Evolutionary conservation across 495 filamentous ascomycete species (phyloP), one percentile per base, ranked within the genome.

Genomic region (Penicillium desertorum): DNA sequence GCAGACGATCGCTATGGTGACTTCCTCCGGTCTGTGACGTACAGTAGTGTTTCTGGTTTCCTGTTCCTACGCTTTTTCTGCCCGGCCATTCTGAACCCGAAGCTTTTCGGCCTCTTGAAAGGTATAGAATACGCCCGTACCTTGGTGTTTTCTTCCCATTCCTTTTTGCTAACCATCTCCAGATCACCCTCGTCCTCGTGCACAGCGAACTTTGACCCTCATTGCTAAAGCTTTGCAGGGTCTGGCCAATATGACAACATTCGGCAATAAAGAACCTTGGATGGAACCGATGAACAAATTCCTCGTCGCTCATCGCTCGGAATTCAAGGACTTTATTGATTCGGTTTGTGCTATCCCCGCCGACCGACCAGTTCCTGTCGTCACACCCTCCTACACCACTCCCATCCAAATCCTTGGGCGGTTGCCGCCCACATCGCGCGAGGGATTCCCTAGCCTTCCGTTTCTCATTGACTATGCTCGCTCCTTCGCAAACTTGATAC

Each of bases 1-100:
- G 92, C 94, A 12, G 94, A 97, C 69, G 94, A 98, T 71, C 86
- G 92, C 25, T 99, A 97, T 74, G 94, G 94, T n/a, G 92, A 96
- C 65, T 94, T 94, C 64, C 76, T 96, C 37, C 85, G 90, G 17
- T 93, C 88, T n/a, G 92, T 97, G 34, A 86, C 86, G 23, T 99
- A 98, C 70, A 96, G 91, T 57, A 95, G 91, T 67, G 92, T 99
- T 30, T 96, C 92, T 56, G 94, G 94, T 3, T 99, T 99, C 67
- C 74, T 99, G 22, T 99, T 99, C 66, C 77, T 99, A 56, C 85
- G 94, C 22, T 98, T 98, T 77, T 92, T 99, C 66, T 96, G 91
- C 59, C 95, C 94, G 3, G 94, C 94, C 22, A 91, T 99, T 44
- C 77, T 99, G 8, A 97, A 97, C 65, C 94, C 94, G 5, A 97